Percentiles rank a stretch among this genome's conserved stretches.
These are phyloP conservation scores for Fusarium sp. DNA, from an alignment of 2,329 filamentous ascomycete genomes.

Conservation along the genomic window DNA sequence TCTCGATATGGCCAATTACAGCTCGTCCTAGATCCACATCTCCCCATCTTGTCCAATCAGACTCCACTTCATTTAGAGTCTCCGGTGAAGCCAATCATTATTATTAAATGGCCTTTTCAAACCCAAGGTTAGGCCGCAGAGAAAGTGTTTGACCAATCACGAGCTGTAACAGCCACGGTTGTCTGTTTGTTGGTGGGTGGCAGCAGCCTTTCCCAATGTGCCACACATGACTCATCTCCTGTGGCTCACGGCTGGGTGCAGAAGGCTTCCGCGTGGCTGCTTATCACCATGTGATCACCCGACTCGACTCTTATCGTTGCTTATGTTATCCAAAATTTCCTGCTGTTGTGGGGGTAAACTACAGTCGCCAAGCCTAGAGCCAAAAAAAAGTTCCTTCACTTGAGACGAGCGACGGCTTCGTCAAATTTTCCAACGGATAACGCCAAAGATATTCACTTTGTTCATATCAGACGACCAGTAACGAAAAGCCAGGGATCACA, in stretches of 20 bases:
- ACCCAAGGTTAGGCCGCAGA: slow-evolving; percentile 20
- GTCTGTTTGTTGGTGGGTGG: slow-evolving; percentile 13
- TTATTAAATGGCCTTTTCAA: slow-evolving; percentile 24
- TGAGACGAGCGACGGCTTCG: slow-evolving; percentile 45
- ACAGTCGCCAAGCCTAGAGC: slow-evolving; percentile 29
- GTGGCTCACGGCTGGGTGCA: neutral
- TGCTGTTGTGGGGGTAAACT: slow-evolving; percentile 40
- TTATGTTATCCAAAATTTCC: slow-evolving; percentile 43
- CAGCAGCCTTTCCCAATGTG: slow-evolving; percentile 10
- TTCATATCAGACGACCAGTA: slow-evolving; percentile 10
- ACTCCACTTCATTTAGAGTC: slow-evolving; percentile 24
- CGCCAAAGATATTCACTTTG: slow-evolving; percentile 36
- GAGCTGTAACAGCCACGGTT: slow-evolving; percentile 9
- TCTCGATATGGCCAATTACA: slow-evolving; percentile 35
- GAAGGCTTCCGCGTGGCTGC: neutral
- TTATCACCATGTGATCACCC: slow-evolving; percentile 38
- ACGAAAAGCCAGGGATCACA: neutral
- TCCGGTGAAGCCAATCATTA: slow-evolving; percentile 42
- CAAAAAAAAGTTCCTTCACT: slow-evolving; percentile 56
- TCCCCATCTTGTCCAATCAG: slow-evolving; percentile 35
- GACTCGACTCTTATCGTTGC: slow-evolving; percentile 38
- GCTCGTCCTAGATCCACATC: slow-evolving; percentile 19
- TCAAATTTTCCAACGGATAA: slow-evolving; percentile 56
- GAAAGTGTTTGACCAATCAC: slow-evolving; percentile 24
- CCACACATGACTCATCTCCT: slow-evolving; percentile 36